Evolutionary conservation across 495 filamentous ascomycete genomes (phyloP).

Genomic region (Aspergillus bridgeri): DNA sequence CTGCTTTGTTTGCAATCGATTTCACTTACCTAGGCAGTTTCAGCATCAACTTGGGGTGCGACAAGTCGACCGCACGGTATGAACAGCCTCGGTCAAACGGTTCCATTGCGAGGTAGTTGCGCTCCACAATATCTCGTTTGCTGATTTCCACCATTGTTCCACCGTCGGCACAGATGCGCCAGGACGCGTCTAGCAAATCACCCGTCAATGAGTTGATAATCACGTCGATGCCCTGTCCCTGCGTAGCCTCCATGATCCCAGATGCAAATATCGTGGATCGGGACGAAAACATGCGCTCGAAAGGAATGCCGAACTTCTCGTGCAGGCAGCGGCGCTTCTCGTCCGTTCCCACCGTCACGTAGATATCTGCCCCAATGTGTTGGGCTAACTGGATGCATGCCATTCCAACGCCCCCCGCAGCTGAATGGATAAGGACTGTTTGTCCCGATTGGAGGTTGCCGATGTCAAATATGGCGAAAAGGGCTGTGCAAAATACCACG

Average conservation of each 20-base stretch:
- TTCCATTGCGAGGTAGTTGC: slow-evolving; percentile 25
- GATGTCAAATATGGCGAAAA: slow-evolving; percentile 37
- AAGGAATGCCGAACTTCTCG: slow-evolving; percentile 20
- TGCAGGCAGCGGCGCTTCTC: slow-evolving; percentile 39
- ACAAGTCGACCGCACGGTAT: slow-evolving; percentile 22
- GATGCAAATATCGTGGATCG: slow-evolving; percentile 14
- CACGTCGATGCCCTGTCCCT: slow-evolving; percentile 28
- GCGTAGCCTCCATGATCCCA: slow-evolving; percentile 18
- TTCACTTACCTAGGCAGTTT: background rate
- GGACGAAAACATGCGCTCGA: slow-evolving; percentile 25
- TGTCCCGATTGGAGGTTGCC: slow-evolving; percentile 26
- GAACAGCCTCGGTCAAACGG: slow-evolving; percentile 33
- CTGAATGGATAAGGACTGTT: slow-evolving; percentile 43
- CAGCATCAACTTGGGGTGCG: background rate
- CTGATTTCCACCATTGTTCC: slow-evolving; percentile 35
- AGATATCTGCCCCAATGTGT: slow-evolving; percentile 31
- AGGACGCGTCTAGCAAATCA: slow-evolving; percentile 29
- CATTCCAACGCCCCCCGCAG: slow-evolving; percentile 42
- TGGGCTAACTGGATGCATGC: slow-evolving; percentile 36
- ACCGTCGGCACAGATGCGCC: slow-evolving; percentile 25
- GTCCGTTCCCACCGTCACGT: slow-evolving; percentile 38
- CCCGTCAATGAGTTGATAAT: slow-evolving; percentile 33
- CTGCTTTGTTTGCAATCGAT: background rate
- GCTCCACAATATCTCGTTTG: slow-evolving; percentile 30
- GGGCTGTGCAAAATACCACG: slow-evolving; percentile 33